These are phyloP conservation scores for Nidula niveotomentosa DNA, from an alignment of 1,284 basidiomycete genomes.

Conservation along the genomic window DNA sequence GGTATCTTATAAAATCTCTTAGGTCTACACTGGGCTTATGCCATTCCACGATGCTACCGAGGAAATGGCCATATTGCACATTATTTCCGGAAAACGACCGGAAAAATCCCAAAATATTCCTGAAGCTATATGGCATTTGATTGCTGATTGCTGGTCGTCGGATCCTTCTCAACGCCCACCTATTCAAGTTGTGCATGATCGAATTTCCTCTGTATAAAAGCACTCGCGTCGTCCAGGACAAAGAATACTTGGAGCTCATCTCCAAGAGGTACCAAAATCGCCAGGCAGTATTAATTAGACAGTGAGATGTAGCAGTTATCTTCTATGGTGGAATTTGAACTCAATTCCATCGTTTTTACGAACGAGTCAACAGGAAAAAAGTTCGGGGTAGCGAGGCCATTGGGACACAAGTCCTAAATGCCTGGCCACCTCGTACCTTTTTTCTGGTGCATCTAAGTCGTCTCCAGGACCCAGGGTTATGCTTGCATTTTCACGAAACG, in stretches of 20 bases:
- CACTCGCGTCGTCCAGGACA: too few species aligned
- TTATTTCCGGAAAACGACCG: slow-evolving; percentile 14
- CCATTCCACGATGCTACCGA: slow-evolving; percentile 13
- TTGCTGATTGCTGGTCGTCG: slow-evolving; percentile 14
- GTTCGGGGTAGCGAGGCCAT: slow-evolving; percentile 11
- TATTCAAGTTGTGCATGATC: slow-evolving; percentile 7
- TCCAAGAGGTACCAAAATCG: too few species aligned
- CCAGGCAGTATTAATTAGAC: too few species aligned
- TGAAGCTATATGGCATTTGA: slow-evolving; percentile 17
- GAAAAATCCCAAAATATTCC: slow-evolving; percentile 8
- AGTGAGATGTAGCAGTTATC: too few species aligned
- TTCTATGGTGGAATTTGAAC: background rate
- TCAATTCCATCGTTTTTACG: slow-evolving; percentile 5
- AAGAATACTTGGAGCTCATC: too few species aligned
- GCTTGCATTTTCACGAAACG: too few species aligned
- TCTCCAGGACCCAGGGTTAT: background rate
- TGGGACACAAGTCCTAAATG: background rate
- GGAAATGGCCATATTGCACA: slow-evolving; percentile 9
- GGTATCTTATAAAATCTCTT: background rate
- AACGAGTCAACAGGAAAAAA: slow-evolving; percentile 23
- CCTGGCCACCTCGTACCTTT: slow-evolving; percentile 12
- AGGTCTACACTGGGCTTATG: slow-evolving; percentile 15
- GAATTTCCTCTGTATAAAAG: too few species aligned
- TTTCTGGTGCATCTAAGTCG: slow-evolving; percentile 22
- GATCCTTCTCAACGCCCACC: slow-evolving; percentile 10